Percentiles rank a stretch among this genome's conserved stretches.
phyloP scores from a whole-genome alignment of 306 rosid species.

The Prunus fruticosa region DNA sequence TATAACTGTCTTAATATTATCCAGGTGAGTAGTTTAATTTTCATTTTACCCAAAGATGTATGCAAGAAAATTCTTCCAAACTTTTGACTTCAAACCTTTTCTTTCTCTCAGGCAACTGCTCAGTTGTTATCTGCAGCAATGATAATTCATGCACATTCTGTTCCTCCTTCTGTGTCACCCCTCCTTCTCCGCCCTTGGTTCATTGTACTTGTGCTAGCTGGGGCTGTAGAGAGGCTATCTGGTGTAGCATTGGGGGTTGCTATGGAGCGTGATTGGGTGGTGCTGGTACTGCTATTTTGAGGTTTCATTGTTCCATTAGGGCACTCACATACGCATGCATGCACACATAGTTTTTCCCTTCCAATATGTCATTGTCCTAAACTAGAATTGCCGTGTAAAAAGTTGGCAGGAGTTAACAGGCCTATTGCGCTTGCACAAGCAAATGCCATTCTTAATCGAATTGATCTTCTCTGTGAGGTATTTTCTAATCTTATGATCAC shows the following conservation, averaged over 20 bases:
- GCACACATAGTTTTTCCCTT: not conserved
- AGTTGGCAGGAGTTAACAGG: slow-evolving; percentile 93
- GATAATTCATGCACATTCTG: slow-evolving; percentile 72
- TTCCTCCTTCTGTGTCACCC: slow-evolving; percentile 54
- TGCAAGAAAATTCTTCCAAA: not conserved
- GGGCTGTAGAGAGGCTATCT: slow-evolving; percentile 84
- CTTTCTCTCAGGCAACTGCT: slow-evolving; percentile 70
- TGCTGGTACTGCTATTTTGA: slow-evolving; percentile 59
- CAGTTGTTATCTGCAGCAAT: slow-evolving; percentile 78
- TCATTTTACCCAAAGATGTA: slow-evolving; percentile 8
- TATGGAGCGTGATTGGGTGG: slow-evolving; percentile 98
- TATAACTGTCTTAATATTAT: slow-evolving; percentile 62
- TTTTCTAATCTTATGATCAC: slow-evolving; percentile 11
- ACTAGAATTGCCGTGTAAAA: slow-evolving; percentile 29
- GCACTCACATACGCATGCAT: not conserved
- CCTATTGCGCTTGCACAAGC: slow-evolving; percentile 93
- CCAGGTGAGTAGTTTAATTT: slow-evolving; percentile 56
- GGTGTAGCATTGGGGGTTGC: slow-evolving; percentile 89
- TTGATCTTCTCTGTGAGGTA: slow-evolving; percentile 95
- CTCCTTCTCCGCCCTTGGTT: slow-evolving; percentile 84
- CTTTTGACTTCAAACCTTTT: slow-evolving; percentile 11
- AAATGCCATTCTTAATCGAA: slow-evolving; percentile 87
- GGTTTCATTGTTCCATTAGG: slow-evolving; percentile 24
- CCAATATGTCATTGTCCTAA: slow-evolving; percentile 5
- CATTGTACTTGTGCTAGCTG: slow-evolving; percentile 63